Evolutionary conservation across 495 filamentous ascomycete species (phyloP), one percentile per base, ranked within the genome.

Genomic region (Hypoxylon lienhwacheense): DNA sequence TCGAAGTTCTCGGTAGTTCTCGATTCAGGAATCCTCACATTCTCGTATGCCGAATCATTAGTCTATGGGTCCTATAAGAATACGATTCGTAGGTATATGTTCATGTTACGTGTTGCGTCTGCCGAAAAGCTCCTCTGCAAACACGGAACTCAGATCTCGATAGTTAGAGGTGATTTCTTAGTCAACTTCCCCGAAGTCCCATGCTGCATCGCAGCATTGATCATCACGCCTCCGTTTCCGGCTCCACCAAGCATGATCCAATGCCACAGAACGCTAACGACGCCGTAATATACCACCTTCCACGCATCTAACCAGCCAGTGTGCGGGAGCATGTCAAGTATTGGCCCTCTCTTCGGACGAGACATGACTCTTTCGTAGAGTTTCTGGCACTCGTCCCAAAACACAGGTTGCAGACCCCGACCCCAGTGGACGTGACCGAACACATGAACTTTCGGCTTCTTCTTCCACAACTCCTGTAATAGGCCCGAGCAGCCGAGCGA

Each of bases 361-460:
- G 68, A 67, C 73, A 81, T 77, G 7, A 89, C 70, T 25, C 77
- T 70, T 68, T 91, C 89, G 77, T 88, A 91, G 0, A 80, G 77
- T 17, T 59, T 69, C 64, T 95, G 88, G 40, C 80, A 84, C 36
- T 87, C 78, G 66, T 95, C 90, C 82, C 85, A 96, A 72, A 83
- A 90, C 1, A 88, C 73, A 2, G 81, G 72, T 61, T 91, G 84
- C 16, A 70, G 66, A 5, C 85, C 85, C 47, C 78, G 68, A n/a
- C 79, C 82, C 50, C 73, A 83, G 70, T 97, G 93, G 19, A 95
- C 77, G 66, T 97, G 93, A 4, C 91, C 92, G 70, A 95, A 96
- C 47, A 96, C 79, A 68, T 97, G 92, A 7, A 97, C 72, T 22
- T 73, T 73, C 2, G 92, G 91, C 49, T 82, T 84, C 14, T 93